Evolutionary conservation across 345 rosid genomes (phyloP).

Genomic region (Citrus cavaleriei): DNA sequence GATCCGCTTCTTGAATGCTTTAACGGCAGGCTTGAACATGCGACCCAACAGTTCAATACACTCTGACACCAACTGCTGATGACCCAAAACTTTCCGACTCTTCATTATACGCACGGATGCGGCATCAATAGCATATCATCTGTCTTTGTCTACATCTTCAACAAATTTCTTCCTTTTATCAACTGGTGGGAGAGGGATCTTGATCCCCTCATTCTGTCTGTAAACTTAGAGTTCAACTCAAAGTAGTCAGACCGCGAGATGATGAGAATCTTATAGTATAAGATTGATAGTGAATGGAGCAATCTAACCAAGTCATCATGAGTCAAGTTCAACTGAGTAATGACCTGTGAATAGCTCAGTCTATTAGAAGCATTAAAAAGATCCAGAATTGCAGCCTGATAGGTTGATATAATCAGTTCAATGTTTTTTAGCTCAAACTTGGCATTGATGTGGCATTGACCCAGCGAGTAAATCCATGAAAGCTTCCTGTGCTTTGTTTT

Average conservation of each 20-base stretch:
- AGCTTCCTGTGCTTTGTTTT: constrained; percentile 62
- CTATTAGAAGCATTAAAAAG: constrained; percentile 79
- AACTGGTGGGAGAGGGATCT: constrained; percentile 76
- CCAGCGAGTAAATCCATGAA: constrained; percentile 66
- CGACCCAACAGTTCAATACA: constrained; percentile 89
- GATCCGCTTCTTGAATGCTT: constrained; percentile 88
- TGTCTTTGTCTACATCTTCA: constrained; percentile 93
- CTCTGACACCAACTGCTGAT: constrained; percentile 78
- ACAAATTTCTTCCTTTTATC: constrained; percentile 90
- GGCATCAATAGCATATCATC: constrained; percentile 90
- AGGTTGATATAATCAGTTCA: constrained; percentile 65
- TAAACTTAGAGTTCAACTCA: constrained; percentile 72
- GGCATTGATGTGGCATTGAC: constrained; percentile 52
- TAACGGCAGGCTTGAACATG: constrained; percentile 97
- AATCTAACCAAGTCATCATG: constrained; percentile 82
- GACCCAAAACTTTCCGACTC: constrained; percentile 76
- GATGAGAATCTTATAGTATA: constrained; percentile 49
- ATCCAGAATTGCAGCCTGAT: constrained; percentile 86
- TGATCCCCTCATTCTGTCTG: constrained; percentile 61
- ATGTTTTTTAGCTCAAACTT: constrained; percentile 55
- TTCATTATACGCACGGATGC: constrained; percentile 97
- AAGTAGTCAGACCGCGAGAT: constrained; percentile 52
- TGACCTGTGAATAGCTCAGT: constrained; percentile 64
- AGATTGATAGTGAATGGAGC: constrained; percentile 69
- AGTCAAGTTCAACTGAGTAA: constrained; percentile 73